Base-by-base conservation (phyloP, 2,329 filamentous ascomycete species). In the Aspergillus piperis region DNA sequence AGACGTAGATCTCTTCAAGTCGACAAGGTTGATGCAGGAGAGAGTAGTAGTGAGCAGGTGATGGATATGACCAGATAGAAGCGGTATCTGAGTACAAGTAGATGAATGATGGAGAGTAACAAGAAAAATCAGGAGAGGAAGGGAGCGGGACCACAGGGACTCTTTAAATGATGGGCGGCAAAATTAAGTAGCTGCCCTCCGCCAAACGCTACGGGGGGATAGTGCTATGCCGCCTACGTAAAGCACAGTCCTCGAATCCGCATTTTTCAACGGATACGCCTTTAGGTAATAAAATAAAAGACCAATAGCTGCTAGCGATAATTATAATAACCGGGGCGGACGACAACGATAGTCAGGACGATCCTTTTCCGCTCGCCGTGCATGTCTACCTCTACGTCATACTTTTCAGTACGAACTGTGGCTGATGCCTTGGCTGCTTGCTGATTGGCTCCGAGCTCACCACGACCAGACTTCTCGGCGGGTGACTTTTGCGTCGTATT, bases 1-100 rank as follows among this genome's bases (percentile, higher is more conserved):
- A 66, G 57, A 70, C 62, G 39, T 66, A 23, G 21, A 19, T 38
- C 38, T 49, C 19, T 60, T 58, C 59, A 32, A 54, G 39, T 36
- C 56, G 48, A 42, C 32, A 48, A 62, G 55, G 60, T 61, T 59
- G 64, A 64, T 57, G 47, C 15, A 30, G 58, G 27, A 42, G 11
- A 44, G 38, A 21, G 36, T 21, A 42, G 27, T 44, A 30, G 27
- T 38, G 59, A 57, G 32, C 39, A 15, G 27, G 3, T 21, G 52
- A 30, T 38, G 25, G 3, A 32, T 44, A 50, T 47, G 41, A 51
- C 47, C 47, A 42, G 21, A 30, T 25, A 27, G 39, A 57, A 17
- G 47, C 17, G 15, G 11, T 30, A 30, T n/a, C 36, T 17, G 36
- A 52, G 1, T 4, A 23, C 32, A 10, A 51, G 41, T 36, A 59